Conservation (phyloP, 768 basidiomycete genomes). For the Mycena pura region DNA sequence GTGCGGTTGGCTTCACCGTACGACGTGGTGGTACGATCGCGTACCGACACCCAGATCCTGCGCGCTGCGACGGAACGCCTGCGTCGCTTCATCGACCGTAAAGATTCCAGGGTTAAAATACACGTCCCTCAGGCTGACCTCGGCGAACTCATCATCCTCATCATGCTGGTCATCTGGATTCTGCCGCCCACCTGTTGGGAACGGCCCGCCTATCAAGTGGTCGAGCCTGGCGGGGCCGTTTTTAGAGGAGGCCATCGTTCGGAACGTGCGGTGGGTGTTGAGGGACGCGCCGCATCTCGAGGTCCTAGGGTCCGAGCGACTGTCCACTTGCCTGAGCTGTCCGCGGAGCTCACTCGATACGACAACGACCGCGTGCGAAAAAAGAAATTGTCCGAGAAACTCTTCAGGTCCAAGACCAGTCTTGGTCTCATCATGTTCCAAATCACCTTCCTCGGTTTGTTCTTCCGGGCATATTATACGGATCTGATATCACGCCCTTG, state of each 20-base stretch:
- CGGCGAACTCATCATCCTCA: constrained; percentile 49
- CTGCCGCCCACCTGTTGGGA: constrained; percentile 37
- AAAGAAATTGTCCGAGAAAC: too few species aligned
- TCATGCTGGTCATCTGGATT: constrained; percentile 48
- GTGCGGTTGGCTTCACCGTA: too few species aligned
- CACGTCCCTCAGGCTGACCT: constrained; percentile 48
- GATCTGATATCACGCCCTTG: constrained; percentile 34
- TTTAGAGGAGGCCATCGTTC: constrained; percentile 47
- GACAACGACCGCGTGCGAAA: too few species aligned
- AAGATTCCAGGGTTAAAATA: constrained; percentile 37
- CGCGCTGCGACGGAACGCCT: constrained; percentile 41
- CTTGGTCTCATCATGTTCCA: constrained; percentile 53
- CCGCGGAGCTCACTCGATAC: too few species aligned
- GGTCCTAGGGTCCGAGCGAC: constrained; percentile 39
- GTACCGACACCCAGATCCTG: constrained; percentile 39
- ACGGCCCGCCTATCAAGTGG: constrained; percentile 41
- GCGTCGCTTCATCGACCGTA: constrained; percentile 37
- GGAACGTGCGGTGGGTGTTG: constrained; percentile 53
- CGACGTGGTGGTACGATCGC: too few species aligned
- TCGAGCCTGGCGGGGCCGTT: constrained; percentile 44
- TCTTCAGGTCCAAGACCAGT: constrained; percentile 45
- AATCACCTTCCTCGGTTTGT: constrained; percentile 49
- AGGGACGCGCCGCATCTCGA: constrained; percentile 47
- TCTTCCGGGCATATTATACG: constrained; percentile 48
- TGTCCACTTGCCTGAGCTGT: constrained; percentile 50